Conservation (phyloP, 148 eudicot species). For the Rhododendron molle region DNA sequence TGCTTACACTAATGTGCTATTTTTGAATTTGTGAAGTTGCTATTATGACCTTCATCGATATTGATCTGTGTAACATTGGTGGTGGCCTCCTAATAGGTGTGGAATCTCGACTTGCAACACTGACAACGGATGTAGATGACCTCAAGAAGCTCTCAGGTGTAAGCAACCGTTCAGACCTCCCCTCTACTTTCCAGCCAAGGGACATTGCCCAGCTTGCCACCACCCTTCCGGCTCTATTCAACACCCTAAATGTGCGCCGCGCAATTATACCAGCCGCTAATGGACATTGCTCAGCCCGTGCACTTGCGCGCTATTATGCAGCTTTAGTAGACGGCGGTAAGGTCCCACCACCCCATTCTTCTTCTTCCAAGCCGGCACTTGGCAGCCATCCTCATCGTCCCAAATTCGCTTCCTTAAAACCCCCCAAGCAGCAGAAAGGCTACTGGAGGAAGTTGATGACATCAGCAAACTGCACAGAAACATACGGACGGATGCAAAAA, state of each 20-base stretch:
- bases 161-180: constrained; percentile 49
- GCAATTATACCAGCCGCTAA: constrained; percentile 95
- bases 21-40: background rate
- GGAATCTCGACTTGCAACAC: constrained; percentile 88
- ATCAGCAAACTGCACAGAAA: constrained; percentile 15
- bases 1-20: background rate
- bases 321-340: constrained; percentile 60
- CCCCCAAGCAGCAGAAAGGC: constrained; percentile 32
- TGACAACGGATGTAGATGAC: constrained; percentile 68
- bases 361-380: constrained; percentile 60
- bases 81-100: constrained; percentile 46
- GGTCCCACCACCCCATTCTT: constrained; percentile 56
- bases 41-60: background rate
- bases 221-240: constrained; percentile 63
- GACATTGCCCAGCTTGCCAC: constrained; percentile 45
- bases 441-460: constrained; percentile 27
- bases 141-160: constrained; percentile 45
- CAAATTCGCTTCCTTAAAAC: constrained; percentile 39
- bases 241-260: constrained; percentile 76
- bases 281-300: constrained; percentile 97
- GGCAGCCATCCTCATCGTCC: constrained; percentile 87
- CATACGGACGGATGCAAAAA: constrained; percentile 16
- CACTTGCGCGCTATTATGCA: constrained; percentile 96
- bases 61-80: background rate
- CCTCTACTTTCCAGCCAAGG: constrained; percentile 69